phyloP scores from a whole-genome alignment of 345 rosid species.

The Mangifera indica region DNA sequence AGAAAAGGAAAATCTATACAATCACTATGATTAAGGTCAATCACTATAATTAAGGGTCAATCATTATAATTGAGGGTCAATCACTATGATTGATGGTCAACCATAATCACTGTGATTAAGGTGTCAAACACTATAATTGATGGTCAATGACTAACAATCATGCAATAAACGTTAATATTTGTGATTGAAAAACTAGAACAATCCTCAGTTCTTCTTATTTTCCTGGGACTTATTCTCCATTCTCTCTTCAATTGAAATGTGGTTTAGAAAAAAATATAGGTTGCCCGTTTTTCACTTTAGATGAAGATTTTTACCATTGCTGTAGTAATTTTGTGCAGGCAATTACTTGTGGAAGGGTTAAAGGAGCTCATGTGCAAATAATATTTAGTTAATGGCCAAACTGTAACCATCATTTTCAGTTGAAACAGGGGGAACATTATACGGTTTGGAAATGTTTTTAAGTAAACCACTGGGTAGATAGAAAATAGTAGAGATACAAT shows the following conservation, averaged over 20 bases:
- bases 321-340: constrained; percentile 48
- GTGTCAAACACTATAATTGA: too few species aligned
- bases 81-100: too few species aligned
- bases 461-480: too few species aligned
- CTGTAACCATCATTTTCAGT: constrained; percentile 87
- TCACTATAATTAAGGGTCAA: too few species aligned
- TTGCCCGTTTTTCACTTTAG: neutral
- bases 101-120: too few species aligned
- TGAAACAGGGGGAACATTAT: constrained; percentile 96
- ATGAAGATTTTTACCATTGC: constrained; percentile 6
- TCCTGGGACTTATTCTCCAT: neutral
- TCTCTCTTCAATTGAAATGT: neutral
- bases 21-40: too few species aligned
- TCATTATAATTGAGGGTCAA: too few species aligned
- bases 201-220: neutral
- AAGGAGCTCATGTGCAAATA: constrained; percentile 86
- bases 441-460: too few species aligned
- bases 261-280: neutral
- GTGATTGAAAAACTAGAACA: neutral
- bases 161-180: too few species aligned
- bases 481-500: too few species aligned
- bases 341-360: constrained; percentile 86
- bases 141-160: too few species aligned
- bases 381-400: constrained; percentile 83
- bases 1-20: too few species aligned